Conservation (phyloP, 305 asterid species). For the Striga hermonthica region DNA sequence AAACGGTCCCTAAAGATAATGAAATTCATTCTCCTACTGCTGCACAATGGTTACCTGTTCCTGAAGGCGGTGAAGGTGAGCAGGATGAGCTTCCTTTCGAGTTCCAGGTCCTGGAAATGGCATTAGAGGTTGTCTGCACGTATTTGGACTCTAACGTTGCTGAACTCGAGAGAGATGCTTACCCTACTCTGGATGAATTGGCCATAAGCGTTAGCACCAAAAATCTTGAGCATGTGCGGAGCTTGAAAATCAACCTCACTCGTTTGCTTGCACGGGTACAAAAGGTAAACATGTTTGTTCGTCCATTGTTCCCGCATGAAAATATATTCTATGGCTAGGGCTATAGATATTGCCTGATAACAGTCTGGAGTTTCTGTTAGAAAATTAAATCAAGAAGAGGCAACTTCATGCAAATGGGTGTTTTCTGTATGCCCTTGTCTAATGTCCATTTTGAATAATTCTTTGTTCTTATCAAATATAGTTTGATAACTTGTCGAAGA, state of each 20-base stretch:
- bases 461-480: not conserved
- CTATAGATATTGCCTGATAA: not conserved
- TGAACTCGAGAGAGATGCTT: constrained; percentile 90
- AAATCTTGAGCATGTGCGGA: constrained; percentile 87
- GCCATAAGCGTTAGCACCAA: constrained; percentile 86
- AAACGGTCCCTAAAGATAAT: constrained; percentile 39
- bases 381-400: constrained; percentile 6
- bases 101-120: constrained; percentile 93
- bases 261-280: constrained; percentile 91
- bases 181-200: constrained; percentile 91
- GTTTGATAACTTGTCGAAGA: not conserved
- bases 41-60: constrained; percentile 59
- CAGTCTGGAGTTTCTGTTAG: constrained; percentile 15
- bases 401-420: constrained; percentile 13
- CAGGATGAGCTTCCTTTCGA: constrained; percentile 94
- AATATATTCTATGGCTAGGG: constrained; percentile 5
- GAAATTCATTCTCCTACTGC: constrained; percentile 50
- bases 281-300: constrained; percentile 50
- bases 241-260: constrained; percentile 91
- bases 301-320: constrained; percentile 9
- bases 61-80: constrained; percentile 64
- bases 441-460: not conserved
- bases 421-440: constrained; percentile 6
- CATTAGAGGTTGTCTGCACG: constrained; percentile 85
- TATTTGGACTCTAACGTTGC: constrained; percentile 73